Evolutionary conservation across 2,329 filamentous ascomycete genomes (phyloP), one percentile per base, ranked within the genome.

Genomic region (Pyricularia pennisetigena): DNA sequence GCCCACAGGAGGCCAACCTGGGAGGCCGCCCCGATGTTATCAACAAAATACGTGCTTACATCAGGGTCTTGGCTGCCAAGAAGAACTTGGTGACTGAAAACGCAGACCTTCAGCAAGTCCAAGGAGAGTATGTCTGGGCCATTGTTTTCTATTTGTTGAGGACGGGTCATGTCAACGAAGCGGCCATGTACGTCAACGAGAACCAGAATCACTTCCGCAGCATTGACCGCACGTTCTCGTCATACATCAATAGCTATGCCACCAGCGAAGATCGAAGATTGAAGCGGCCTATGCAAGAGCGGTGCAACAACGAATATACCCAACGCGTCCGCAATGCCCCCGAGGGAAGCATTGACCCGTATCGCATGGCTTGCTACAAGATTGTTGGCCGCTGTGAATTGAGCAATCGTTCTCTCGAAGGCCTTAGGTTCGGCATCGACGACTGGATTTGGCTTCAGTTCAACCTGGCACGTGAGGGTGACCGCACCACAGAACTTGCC

Each of bases 291-390:
- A 80, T 97, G 69, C 91, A 97, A 74, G 91, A 93, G 72, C 91
- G 92, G 71, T 97, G 97, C 79, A 91, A 91, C 72, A 92, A 91
- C 71, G 94, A 97, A 75, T 97, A 96, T 78, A 90, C 90, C 67
- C 92, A 96, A 76, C 89, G 93, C 64, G 86, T 89, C 29, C 90
- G 92, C 71, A 92, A 96, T 74, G 92, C 92, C 0, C 91, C 92
- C 0, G 92, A 95, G 69, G 90, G 94, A 75, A 91, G 92, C 1
- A 88, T 96, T 71, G 95, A 99, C 76, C 95, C 95, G 29, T 99
- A 96, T 81, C 89, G 93, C 68, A 94, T 97, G 88, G 94, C 94
- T 65, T 97, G 95, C 78, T 98, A 98, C 84, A 98, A 99, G 83
- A 89, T 99, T 70, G 90, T 99, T 73, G 95, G 96, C 64, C 93